Percentiles rank a stretch among this genome's conserved stretches.
phyloP scores from a whole-genome alignment of 2,329 filamentous ascomycete genomes.

The Neofusicoccum umdonicola region DNA sequence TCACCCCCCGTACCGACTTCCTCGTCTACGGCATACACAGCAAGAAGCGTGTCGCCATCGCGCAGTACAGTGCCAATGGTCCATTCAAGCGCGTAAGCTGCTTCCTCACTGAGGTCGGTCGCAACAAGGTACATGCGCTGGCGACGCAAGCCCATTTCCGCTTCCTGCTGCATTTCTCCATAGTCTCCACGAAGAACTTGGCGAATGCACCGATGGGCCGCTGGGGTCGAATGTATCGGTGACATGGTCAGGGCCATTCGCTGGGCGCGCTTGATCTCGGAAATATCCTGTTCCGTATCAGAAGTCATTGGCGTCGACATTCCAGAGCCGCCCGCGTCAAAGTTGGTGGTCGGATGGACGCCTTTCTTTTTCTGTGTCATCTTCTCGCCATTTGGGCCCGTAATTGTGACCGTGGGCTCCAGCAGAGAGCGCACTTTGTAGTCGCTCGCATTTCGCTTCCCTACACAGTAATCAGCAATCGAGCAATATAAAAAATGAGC shows the following conservation, averaged over 20 bases:
- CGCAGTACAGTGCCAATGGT: constrained; percentile 91
- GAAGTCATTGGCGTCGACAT: constrained; percentile 67
- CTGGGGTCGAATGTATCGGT: constrained; percentile 70
- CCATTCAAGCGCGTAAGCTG: constrained; percentile 94
- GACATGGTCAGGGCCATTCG: constrained; percentile 79
- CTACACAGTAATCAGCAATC: constrained; percentile 27
- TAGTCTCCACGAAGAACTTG: constrained; percentile 92
- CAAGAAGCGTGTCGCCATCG: constrained; percentile 90
- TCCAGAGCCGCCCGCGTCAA: constrained; percentile 66
- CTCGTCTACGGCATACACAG: constrained; percentile 91
- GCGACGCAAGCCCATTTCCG: constrained; percentile 73
- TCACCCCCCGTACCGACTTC: constrained; percentile 57
- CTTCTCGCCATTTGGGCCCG: constrained; percentile 61
- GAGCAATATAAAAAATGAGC: constrained; percentile 21
- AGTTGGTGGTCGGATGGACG: constrained; percentile 81
- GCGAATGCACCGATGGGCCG: constrained; percentile 77
- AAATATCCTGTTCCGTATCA: constrained; percentile 80
- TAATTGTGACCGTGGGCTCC: constrained; percentile 66
- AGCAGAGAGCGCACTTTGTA: constrained; percentile 65
- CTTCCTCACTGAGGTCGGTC: constrained; percentile 90
- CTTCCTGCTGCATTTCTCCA: constrained; percentile 69
- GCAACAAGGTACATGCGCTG: constrained; percentile 93
- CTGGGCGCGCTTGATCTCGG: constrained; percentile 84
- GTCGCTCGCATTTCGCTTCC: constrained; percentile 49
- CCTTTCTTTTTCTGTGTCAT: constrained; percentile 52